Conservation (phyloP, 805 yeast genomes). For the Saccharomycopsis lassenensis region DNA sequence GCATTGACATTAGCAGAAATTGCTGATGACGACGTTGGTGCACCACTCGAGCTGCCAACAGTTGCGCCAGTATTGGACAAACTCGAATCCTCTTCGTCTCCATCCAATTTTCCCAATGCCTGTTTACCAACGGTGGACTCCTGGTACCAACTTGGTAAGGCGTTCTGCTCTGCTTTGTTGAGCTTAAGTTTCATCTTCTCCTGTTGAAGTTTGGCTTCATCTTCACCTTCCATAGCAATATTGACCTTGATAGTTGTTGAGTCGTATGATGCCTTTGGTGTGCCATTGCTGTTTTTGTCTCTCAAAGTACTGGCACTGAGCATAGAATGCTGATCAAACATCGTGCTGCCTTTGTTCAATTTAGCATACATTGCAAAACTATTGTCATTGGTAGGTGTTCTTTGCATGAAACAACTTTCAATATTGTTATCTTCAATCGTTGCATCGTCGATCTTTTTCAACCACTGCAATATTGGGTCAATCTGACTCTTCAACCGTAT, state of each 20-base stretch:
- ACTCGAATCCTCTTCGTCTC: slow-evolving; percentile 32
- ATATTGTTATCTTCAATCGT: slow-evolving; percentile 81
- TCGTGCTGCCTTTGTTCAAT: slow-evolving; percentile 29
- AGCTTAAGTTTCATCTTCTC: slow-evolving; percentile 24
- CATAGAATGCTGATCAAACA: slow-evolving; percentile 28
- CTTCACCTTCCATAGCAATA: slow-evolving; percentile 62
- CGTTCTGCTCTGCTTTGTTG: slow-evolving; percentile 69
- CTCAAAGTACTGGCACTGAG: slow-evolving; percentile 23
- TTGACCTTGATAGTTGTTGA: slow-evolving; percentile 79
- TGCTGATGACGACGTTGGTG: neutral
- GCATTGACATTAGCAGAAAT: slow-evolving; percentile 1
- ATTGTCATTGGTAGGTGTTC: slow-evolving; percentile 74
- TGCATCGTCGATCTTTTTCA: slow-evolving; percentile 69
- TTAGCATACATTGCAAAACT: slow-evolving; percentile 59
- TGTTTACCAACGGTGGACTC: slow-evolving; percentile 78
- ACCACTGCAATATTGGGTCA: slow-evolving; percentile 73
- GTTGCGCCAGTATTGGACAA: slow-evolving; percentile 3
- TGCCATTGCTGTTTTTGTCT: slow-evolving; percentile 29
- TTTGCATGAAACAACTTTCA: slow-evolving; percentile 68
- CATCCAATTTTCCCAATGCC: slow-evolving; percentile 43
- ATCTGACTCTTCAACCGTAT: slow-evolving; percentile 81
- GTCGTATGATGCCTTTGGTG: slow-evolving; percentile 9
- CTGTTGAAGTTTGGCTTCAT: slow-evolving; percentile 46
- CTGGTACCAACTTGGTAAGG: slow-evolving; percentile 94
- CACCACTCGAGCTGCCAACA: neutral